A percentile compares a stretch with the other conserved stretches of the same genome.
phyloP scores from a whole-genome alignment of 306 rosid species.

The Quercus glauca region DNA sequence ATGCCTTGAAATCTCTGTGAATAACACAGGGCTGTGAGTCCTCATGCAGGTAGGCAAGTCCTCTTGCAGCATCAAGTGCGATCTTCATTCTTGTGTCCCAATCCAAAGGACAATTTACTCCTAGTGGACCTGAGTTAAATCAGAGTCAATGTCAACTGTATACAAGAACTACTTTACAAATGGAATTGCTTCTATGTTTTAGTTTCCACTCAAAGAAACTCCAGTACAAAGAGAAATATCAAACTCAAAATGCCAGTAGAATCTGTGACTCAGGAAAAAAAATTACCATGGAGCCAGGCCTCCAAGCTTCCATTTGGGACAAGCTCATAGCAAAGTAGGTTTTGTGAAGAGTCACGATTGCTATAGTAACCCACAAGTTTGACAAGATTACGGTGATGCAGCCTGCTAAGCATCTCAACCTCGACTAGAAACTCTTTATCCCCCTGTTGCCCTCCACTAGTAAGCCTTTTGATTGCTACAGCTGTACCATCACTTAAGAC shows the following conservation, averaged over 20 bases:
- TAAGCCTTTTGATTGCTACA: slow-evolving; percentile 94
- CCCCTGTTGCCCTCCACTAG: slow-evolving; percentile 94
- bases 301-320: slow-evolving; percentile 98
- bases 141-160: slow-evolving; percentile 8
- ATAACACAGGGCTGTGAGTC: slow-evolving; percentile 97
- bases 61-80: slow-evolving; percentile 97
- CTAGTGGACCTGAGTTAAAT: slow-evolving; percentile 69
- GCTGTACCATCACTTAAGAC: slow-evolving; percentile 87
- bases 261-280: slow-evolving; percentile 19
- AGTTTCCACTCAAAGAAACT: not conserved
- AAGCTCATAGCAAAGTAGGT: slow-evolving; percentile 96
- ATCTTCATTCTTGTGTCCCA: slow-evolving; percentile 99
- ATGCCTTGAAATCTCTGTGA: slow-evolving; percentile 96
- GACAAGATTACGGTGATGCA: slow-evolving; percentile 97
- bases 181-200: not conserved
- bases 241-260: slow-evolving; percentile 1
- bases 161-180: not conserved
- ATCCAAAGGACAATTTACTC: slow-evolving; percentile 92
- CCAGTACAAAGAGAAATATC: slow-evolving; percentile 3
- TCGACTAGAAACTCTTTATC: slow-evolving; percentile 89
- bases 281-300: slow-evolving; percentile 97
- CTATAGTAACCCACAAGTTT: slow-evolving; percentile 90
- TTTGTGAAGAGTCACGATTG: slow-evolving; percentile 81
- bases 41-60: slow-evolving; percentile 93
- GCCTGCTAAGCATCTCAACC: slow-evolving; percentile 97